These are phyloP conservation scores for Mrakia blollopis DNA, from an alignment of 768 basidiomycete genomes.

Conservation along the genomic window DNA sequence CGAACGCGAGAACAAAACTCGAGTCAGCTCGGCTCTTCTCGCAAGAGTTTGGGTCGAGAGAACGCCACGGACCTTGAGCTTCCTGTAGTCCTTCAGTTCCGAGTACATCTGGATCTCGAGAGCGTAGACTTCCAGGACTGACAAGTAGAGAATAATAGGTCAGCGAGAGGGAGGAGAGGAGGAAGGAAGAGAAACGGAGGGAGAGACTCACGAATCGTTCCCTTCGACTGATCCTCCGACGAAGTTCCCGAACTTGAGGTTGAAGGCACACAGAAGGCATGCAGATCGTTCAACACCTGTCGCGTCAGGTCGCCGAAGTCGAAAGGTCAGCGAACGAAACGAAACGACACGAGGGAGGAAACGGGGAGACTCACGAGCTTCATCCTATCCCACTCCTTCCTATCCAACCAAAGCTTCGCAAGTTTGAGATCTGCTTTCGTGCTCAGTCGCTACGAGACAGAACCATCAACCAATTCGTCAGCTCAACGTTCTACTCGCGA, in stretches of 20 bases:
- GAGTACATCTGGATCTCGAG: conserved; percentile 99
- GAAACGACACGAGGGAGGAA: not conserved
- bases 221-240: conserved; percentile 38
- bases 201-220: conserved; percentile 29
- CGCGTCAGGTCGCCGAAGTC: no score
- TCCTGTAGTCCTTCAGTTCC: conserved; percentile 90
- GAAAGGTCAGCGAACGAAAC: not conserved
- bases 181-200: no score
- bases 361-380: conserved; percentile 56
- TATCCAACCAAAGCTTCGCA: conserved; percentile 93
- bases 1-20: not conserved
- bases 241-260: conserved; percentile 38
- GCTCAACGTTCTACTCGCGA: not conserved
- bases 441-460: conserved; percentile 86
- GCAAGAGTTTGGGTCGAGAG: not conserved
- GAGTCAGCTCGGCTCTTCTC: not conserved
- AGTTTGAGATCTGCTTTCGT: conserved; percentile 95
- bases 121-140: conserved; percentile 86
- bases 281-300: conserved; percentile 42
- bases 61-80: conserved; percentile 64
- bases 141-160: no score
- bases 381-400: conserved; percentile 80
- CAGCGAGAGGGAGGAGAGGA: not conserved
- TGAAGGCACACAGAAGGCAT: conserved; percentile 40
- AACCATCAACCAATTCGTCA: no score